Conservation (phyloP, 768 basidiomycete species). For the Agaricus subrufescens region DNA sequence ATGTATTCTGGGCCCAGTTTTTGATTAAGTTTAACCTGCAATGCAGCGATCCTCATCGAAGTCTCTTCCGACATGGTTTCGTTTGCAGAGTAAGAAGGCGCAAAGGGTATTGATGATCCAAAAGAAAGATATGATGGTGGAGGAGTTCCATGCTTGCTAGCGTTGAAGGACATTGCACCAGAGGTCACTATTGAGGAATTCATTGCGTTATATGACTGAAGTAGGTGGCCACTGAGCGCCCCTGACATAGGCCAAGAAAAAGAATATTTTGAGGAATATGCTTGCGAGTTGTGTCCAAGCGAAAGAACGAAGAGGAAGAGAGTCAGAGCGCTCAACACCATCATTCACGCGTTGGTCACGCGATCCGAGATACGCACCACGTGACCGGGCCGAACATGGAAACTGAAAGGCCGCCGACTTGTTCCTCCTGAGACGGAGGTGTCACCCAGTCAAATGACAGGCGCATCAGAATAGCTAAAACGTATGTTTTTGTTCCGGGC, state of each 20-base stretch:
- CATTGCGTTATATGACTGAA: conserved; percentile 38
- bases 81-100: conserved; percentile 11
- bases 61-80: conserved; percentile 56
- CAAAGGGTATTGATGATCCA: conserved; percentile 12
- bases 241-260: conserved; percentile 42
- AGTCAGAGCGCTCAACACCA: not conserved
- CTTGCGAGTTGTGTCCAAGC: not conserved
- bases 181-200: conserved; percentile 35
- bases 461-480: too few species aligned
- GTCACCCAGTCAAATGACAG: too few species aligned
- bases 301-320: not conserved
- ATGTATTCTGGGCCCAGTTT: conserved; percentile 94
- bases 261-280: not conserved
- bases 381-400: not conserved
- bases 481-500: too few species aligned
- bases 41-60: conserved; percentile 56
- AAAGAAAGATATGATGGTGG: conserved; percentile 27
- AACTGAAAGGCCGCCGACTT: too few species aligned
- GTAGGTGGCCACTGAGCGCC: conserved; percentile 53
- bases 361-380: not conserved
- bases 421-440: too few species aligned
- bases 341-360: not conserved
- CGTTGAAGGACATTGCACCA: conserved; percentile 59
- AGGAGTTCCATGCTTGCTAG: conserved; percentile 52
- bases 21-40: conserved; percentile 80